phyloP scores from a whole-genome alignment of 129 eudicot species.

The Flaveria ramosissima region DNA sequence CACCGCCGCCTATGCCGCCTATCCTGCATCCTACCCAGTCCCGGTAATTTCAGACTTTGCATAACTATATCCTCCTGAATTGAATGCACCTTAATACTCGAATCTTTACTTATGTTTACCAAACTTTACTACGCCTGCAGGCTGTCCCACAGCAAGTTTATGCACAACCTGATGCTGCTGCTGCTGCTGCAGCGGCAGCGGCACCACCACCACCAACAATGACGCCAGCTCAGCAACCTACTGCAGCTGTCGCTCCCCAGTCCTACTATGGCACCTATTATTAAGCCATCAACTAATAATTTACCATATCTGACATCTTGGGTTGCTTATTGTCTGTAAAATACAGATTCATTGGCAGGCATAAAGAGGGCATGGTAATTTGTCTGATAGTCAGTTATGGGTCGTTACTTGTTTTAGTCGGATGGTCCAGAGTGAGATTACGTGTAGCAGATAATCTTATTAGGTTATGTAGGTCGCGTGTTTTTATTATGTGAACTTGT shows the following conservation, averaged over 20 bases:
- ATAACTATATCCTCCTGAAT: background rate
- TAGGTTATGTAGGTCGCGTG: conserved; percentile 5
- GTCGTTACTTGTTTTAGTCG: conserved; percentile 16
- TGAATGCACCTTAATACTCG: background rate
- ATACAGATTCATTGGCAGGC: conserved; percentile 16
- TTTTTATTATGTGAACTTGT: background rate
- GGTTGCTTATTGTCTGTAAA: conserved; percentile 23
- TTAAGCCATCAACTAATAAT: conserved; percentile 20
- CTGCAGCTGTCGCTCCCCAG: conserved; percentile 54
- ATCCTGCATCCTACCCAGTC: conserved; percentile 74
- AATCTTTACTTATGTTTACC: background rate
- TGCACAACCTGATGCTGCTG: conserved; percentile 53
- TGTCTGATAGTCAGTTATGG: conserved; percentile 7
- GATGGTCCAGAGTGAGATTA: background rate
- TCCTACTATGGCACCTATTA: conserved; percentile 62
- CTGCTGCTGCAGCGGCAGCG: conserved; percentile 16
- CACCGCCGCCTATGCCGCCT: conserved; percentile 69
- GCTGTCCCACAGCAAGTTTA: conserved; percentile 74
- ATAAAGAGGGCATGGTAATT: conserved; percentile 1
- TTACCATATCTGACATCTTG: conserved; percentile 17
- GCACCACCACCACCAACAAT: conserved; percentile 35
- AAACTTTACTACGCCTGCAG: conserved; percentile 37
- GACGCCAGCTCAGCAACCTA: conserved; percentile 59
- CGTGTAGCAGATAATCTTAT: conserved; percentile 10
- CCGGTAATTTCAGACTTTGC: conserved; percentile 52